phyloP scores from a whole-genome alignment of 352 stramenopile genomes.

The Phytophthora boehmeriae region DNA sequence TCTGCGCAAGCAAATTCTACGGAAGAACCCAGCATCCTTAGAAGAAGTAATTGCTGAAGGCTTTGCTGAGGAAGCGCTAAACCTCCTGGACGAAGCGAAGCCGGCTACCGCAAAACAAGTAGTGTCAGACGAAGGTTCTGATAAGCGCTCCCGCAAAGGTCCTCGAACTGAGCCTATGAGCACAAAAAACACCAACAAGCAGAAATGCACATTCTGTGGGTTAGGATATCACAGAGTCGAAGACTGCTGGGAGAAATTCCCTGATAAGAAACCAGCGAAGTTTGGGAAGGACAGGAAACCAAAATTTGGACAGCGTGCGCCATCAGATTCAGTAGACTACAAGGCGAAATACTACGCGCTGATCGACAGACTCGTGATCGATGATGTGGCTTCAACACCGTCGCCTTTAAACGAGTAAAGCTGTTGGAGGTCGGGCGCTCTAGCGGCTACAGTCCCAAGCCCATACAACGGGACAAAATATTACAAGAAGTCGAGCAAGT shows the following conservation, averaged over 20 bases:
- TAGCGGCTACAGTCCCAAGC: neutral
- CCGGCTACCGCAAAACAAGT: neutral
- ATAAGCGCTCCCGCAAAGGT: neutral
- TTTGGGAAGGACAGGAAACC: neutral
- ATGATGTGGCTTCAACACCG: neutral
- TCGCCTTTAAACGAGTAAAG: constrained; percentile 6
- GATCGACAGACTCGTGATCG: constrained; percentile 1
- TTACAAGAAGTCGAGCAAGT: neutral
- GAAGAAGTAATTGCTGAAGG: neutral
- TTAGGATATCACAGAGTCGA: neutral
- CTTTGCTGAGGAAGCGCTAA: neutral
- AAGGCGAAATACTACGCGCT: constrained; percentile 11
- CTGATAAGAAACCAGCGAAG: neutral
- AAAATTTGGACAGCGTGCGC: neutral
- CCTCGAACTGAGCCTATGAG: neutral
- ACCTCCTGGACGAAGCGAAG: neutral
- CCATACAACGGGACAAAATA: neutral
- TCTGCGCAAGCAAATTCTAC: neutral
- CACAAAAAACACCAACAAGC: neutral
- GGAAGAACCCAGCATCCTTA: too few species aligned
- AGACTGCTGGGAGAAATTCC: neutral
- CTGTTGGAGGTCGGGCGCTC: neutral
- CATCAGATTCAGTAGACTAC: neutral
- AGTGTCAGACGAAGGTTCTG: neutral
- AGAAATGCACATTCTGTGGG: neutral